Evolutionary conservation across 2,329 filamentous ascomycete genomes (phyloP).

Genomic region (Aspergillus flavus): DNA sequence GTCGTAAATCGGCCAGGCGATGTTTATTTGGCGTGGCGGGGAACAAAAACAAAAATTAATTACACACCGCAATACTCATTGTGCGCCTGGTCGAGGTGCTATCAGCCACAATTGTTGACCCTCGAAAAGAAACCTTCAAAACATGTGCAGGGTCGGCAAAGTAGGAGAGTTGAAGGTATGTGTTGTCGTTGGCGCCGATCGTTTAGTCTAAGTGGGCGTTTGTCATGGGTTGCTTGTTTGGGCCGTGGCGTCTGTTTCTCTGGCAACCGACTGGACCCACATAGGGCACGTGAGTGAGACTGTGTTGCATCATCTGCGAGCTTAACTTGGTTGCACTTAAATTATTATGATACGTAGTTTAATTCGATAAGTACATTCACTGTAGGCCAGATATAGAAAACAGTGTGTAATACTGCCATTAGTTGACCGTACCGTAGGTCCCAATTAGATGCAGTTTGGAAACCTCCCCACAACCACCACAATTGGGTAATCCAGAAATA

Average conservation of each 20-base stretch:
- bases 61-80: slow-evolving; percentile 12
- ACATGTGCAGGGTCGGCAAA: slow-evolving; percentile 1
- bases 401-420: background rate
- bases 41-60: background rate
- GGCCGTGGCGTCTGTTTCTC: slow-evolving; percentile 9
- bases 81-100: slow-evolving; percentile 1
- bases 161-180: slow-evolving; percentile 1
- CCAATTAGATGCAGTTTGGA: background rate
- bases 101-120: background rate
- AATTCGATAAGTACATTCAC: no score
- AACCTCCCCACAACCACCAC: background rate
- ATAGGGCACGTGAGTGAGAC: slow-evolving; percentile 2
- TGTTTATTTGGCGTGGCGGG: slow-evolving; percentile 5
- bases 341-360: no score
- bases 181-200: slow-evolving; percentile 8
- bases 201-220: slow-evolving; percentile 1
- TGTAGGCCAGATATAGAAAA: background rate
- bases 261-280: slow-evolving; percentile 6
- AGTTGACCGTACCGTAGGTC: background rate
- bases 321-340: no score
- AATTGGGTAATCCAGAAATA: background rate
- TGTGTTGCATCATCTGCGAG: background rate
- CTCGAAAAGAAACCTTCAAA: background rate
- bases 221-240: slow-evolving; percentile 16
- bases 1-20: background rate